These are phyloP conservation scores for Dactylella cylindrospora DNA, from an alignment of 2,329 filamentous ascomycete genomes.

Conservation along the genomic window DNA sequence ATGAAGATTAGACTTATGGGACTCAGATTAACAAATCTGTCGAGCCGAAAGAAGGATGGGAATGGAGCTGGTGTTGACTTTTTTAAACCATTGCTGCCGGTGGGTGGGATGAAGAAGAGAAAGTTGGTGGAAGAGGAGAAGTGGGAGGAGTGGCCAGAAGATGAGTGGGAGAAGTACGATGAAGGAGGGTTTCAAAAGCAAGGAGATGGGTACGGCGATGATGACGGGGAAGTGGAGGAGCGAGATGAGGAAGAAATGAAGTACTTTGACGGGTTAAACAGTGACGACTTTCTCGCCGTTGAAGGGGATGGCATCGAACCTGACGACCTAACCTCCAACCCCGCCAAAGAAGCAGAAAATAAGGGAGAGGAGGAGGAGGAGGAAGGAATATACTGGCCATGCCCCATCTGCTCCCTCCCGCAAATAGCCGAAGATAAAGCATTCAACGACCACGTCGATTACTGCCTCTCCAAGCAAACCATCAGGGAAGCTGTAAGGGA, in stretches of 20 bases:
- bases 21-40: conserved; percentile 79
- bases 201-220: conserved; percentile 55
- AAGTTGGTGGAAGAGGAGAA: conserved; percentile 56
- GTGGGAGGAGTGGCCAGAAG: conserved; percentile 70
- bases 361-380: conserved; percentile 45
- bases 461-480: conserved; percentile 80
- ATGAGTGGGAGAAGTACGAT: conserved; percentile 57
- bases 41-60: conserved; percentile 79
- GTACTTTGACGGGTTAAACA: conserved; percentile 46
- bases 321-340: conserved; percentile 10
- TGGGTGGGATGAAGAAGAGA: conserved; percentile 51
- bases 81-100: conserved; percentile 53
- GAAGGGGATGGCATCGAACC: conserved; percentile 46
- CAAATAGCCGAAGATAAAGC: conserved; percentile 71
- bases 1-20: conserved; percentile 79
- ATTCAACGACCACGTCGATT: conserved; percentile 92
- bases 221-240: conserved; percentile 62
- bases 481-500: conserved; percentile 79
- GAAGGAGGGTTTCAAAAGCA: conserved; percentile 26
- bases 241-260: conserved; percentile 60
- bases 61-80: conserved; percentile 76
- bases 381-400: conserved; percentile 69
- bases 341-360: conserved; percentile 15
- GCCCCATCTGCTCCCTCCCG: conserved; percentile 73
- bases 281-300: conserved; percentile 22